Conservation (phyloP, 148 eudicot species). For the Linanthus parryae region DNA sequence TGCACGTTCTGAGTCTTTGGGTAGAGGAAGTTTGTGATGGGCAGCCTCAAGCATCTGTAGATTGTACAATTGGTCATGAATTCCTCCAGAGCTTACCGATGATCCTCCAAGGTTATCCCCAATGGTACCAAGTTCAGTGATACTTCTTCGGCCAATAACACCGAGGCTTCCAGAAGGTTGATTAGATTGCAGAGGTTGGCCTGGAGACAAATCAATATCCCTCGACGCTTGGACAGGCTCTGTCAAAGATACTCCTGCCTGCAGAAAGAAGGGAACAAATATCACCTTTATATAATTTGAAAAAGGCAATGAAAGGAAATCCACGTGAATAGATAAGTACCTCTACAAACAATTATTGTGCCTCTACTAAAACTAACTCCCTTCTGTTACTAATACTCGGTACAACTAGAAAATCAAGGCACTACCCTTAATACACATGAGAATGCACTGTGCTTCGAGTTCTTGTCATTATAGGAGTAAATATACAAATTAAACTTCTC, state of each 20-base stretch:
- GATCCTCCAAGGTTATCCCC: conserved; percentile 79
- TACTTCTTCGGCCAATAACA: conserved; percentile 91
- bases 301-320: too few species aligned
- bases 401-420: too few species aligned
- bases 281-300: too few species aligned
- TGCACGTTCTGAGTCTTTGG: conserved; percentile 92
- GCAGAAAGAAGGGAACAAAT: too few species aligned
- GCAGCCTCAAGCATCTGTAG: conserved; percentile 94
- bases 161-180: conserved; percentile 78
- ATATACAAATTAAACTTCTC: too few species aligned
- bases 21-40: conserved; percentile 74
- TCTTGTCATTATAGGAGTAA: too few species aligned
- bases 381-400: too few species aligned
- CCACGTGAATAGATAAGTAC: too few species aligned
- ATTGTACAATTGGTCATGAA: conserved; percentile 67
- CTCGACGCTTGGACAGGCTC: conserved; percentile 54
- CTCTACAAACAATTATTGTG: too few species aligned
- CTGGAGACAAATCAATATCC: conserved; percentile 85
- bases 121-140: conserved; percentile 85
- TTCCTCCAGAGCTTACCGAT: conserved; percentile 47
- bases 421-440: too few species aligned
- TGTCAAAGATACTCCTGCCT: conserved; percentile 56
- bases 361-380: too few species aligned
- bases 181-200: conserved; percentile 74
- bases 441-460: too few species aligned